Base-by-base conservation (phyloP, 1,284 basidiomycete species). In the Trichosporon asahii region DNA sequence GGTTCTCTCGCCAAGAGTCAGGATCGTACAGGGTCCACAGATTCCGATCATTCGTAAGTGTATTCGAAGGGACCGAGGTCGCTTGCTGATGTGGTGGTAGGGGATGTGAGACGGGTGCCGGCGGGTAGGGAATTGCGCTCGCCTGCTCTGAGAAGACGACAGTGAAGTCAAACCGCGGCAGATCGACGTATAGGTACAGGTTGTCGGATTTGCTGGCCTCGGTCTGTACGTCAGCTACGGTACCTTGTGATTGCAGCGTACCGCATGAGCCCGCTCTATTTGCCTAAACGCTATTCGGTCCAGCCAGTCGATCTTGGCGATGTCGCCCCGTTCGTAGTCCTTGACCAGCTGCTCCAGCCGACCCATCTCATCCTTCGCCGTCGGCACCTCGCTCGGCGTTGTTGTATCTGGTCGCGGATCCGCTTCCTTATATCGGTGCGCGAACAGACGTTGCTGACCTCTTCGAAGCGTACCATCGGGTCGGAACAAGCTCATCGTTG, bases 81-180 rank as follows among this genome's bases (percentile, higher is more conserved):
- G 29, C 57, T n/a, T 61, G 57, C n/a, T 61, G 57, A 8, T 61
- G 57, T 9, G 85, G 79, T 1, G 84, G 82, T 8, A 85, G 77
- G 0, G 84, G 76, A 72, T 70, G 77, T 55, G 68, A 78, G 64
- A 78, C 73, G 29, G 85, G 84, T 33, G 82, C 79, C 27, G 80
- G 82, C 64, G 80, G 79, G 6, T 76, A 70, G 0, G 78, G 77
- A 40, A 79, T 73, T 2, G 68, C 71, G 27, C 77, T 76, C 72
- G 84, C 82, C 76, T 90, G 88, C 84, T 98, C 96, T 72, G 91
- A 93, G 81, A 92, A 99, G 63, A 99, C 91, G n/a, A 99, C 90
- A 0, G 97, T 96, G 79, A 98, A 95, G 79, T 98, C 96, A 78
- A 98, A 99, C n/a, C 93, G 88, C 0, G 96, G 97, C 44, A 99